These are phyloP conservation scores for Trichoderma endophyticum DNA, from an alignment of 2,329 filamentous ascomycete genomes.

Conservation along the genomic window DNA sequence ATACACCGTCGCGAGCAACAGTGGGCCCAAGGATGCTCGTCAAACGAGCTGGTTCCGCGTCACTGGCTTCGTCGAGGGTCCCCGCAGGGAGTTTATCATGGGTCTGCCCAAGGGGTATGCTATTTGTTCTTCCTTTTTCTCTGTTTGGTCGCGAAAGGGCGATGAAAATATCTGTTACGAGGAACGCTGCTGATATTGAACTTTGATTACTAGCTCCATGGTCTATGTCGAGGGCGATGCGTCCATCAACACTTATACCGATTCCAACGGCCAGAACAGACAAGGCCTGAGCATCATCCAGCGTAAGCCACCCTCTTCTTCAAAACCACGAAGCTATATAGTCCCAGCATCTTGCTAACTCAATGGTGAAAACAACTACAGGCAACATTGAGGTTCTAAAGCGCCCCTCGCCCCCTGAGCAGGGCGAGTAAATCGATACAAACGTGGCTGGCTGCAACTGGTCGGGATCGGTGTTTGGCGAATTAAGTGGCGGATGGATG, in stretches of 20 bases:
- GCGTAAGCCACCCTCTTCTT: slow-evolving; percentile 56
- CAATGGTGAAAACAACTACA: slow-evolving; percentile 22
- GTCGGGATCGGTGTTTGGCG: neutral
- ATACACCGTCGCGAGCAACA: slow-evolving; percentile 71
- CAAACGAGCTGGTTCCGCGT: slow-evolving; percentile 85
- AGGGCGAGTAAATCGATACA: slow-evolving; percentile 22
- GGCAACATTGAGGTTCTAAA: slow-evolving; percentile 46
- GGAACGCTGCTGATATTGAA: neutral
- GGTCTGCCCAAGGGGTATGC: slow-evolving; percentile 81
- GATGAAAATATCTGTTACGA: too few relatives aligned
- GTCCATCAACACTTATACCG: slow-evolving; percentile 62
- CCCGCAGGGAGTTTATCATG: slow-evolving; percentile 68
- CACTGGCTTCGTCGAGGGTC: slow-evolving; percentile 68
- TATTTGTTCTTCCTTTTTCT: neutral
- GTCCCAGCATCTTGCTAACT: neutral
- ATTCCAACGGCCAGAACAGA: slow-evolving; percentile 66
- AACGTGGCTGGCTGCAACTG: neutral
- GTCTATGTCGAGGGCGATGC: slow-evolving; percentile 84
- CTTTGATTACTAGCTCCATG: slow-evolving; percentile 55
- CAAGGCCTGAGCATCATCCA: slow-evolving; percentile 69
- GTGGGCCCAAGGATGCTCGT: slow-evolving; percentile 65
- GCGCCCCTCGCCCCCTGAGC: slow-evolving; percentile 34
- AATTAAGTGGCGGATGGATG: neutral
- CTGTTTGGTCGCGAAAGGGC: neutral
- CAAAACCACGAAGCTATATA: neutral